Conservation (phyloP, 805 yeast genomes). For the Priceomyces haplophilus region DNA sequence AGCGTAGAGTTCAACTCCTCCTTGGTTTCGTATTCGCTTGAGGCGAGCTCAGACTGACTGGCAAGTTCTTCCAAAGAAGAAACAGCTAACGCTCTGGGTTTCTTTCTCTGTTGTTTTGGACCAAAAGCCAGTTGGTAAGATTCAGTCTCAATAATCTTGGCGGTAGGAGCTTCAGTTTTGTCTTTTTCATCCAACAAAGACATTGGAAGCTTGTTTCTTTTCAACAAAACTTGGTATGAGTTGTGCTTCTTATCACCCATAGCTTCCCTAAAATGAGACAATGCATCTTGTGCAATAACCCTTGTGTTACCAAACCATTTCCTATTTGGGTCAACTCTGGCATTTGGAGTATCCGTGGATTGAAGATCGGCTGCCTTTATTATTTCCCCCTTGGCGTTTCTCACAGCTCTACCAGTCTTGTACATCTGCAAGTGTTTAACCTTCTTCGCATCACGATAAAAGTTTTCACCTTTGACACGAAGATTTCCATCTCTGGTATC, state of each 20-base stretch:
- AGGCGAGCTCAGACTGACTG: constrained; percentile 51
- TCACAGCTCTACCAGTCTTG: constrained; percentile 81
- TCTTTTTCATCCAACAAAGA: constrained; percentile 87
- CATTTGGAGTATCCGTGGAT: constrained; percentile 80
- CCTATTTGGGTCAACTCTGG: constrained; percentile 93
- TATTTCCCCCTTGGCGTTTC: constrained; percentile 85
- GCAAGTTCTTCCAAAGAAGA: constrained; percentile 80
- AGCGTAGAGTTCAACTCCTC: constrained; percentile 69
- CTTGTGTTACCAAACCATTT: constrained; percentile 98
- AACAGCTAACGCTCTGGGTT: constrained; percentile 72
- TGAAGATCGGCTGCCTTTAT: constrained; percentile 86
- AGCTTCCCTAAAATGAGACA: constrained; percentile 91
- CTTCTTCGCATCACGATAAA: constrained; percentile 90
- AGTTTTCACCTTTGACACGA: constrained; percentile 94
- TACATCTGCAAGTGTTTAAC: constrained; percentile 90
- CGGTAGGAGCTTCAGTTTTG: constrained; percentile 69
- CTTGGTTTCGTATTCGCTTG: constrained; percentile 65
- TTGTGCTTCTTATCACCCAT: constrained; percentile 82
- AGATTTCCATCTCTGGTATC: constrained; percentile 85
- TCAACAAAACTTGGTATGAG: constrained; percentile 77
- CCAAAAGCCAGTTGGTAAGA: constrained; percentile 81
- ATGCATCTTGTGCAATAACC: constrained; percentile 95
- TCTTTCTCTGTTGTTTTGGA: constrained; percentile 91
- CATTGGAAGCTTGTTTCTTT: constrained; percentile 93
- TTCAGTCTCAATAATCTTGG: constrained; percentile 85